These are phyloP conservation scores for Solanum virginianum DNA, from an alignment of 257 asterid genomes.

Conservation along the genomic window DNA sequence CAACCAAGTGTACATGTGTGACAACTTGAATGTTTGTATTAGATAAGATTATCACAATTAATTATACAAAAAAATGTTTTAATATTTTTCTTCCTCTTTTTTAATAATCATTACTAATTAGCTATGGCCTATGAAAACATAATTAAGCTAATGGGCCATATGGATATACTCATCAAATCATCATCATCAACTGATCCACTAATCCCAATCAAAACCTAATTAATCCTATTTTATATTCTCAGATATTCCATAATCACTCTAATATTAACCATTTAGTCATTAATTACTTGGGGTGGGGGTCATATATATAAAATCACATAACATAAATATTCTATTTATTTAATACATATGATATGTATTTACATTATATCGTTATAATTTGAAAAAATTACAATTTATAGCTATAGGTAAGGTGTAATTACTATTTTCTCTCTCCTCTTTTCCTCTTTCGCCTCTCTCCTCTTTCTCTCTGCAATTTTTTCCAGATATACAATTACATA, in stretches of 20 bases:
- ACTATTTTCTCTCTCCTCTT: no score
- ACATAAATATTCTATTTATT: no score
- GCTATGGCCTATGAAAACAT: background rate
- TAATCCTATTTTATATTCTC: background rate
- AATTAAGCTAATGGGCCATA: background rate
- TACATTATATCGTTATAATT: no score
- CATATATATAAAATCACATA: no score
- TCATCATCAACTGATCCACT: background rate
- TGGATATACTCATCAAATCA: background rate
- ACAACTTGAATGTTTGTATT: background rate
- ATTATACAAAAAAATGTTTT: background rate
- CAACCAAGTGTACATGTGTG: background rate
- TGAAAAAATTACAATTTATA: no score
- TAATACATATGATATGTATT: no score
- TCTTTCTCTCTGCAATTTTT: no score
- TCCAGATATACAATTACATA: no score
- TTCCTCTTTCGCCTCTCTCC: no score
- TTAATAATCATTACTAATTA: background rate
- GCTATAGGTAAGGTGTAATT: no score
- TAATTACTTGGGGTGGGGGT: background rate
- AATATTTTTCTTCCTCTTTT: background rate
- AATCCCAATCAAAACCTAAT: background rate
- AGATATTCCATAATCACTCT: background rate
- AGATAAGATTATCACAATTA: background rate
- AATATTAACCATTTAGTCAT: background rate